Conservation (phyloP, 1,284 basidiomycete species). For the Cryptococcus depauperatus region DNA sequence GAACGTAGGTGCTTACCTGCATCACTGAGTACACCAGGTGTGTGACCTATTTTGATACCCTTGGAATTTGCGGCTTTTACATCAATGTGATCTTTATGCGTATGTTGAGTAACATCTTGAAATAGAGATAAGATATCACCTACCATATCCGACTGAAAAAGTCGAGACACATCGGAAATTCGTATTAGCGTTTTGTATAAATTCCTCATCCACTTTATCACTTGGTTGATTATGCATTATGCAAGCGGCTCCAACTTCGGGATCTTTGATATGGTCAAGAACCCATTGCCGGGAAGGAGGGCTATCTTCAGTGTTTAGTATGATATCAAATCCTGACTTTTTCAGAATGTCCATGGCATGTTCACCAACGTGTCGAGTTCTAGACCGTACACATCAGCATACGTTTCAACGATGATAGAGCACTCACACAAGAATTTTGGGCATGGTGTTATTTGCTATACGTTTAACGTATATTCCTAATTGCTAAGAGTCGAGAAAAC, state of each 20-base stretch:
- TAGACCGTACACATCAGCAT: conserved; percentile 7
- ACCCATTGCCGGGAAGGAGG: conserved; percentile 67
- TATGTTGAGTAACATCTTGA: neutral
- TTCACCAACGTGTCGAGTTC: conserved; percentile 53
- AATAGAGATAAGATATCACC: conserved; percentile 17
- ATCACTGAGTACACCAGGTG: conserved; percentile 79
- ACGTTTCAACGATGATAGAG: neutral
- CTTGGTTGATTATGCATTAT: conserved; percentile 35
- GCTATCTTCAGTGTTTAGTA: conserved; percentile 63
- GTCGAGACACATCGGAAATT: conserved; percentile 70
- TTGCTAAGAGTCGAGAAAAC: neutral
- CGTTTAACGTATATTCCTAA: too few relatives aligned
- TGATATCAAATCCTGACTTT: conserved; percentile 40
- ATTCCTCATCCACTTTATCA: conserved; percentile 58
- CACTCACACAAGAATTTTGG: conserved; percentile 28
- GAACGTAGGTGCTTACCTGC: conserved; percentile 53
- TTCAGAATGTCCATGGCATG: conserved; percentile 61
- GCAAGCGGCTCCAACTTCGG: conserved; percentile 45
- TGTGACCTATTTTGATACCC: conserved; percentile 74
- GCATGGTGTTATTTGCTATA: conserved; percentile 9
- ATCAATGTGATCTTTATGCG: conserved; percentile 66
- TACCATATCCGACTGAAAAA: conserved; percentile 76
- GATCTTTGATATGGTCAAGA: conserved; percentile 65
- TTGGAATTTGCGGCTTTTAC: conserved; percentile 56
- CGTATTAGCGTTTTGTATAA: conserved; percentile 57